phyloP scores from a whole-genome alignment of 495 filamentous ascomycete genomes.

The Terfezia claveryi region DNA sequence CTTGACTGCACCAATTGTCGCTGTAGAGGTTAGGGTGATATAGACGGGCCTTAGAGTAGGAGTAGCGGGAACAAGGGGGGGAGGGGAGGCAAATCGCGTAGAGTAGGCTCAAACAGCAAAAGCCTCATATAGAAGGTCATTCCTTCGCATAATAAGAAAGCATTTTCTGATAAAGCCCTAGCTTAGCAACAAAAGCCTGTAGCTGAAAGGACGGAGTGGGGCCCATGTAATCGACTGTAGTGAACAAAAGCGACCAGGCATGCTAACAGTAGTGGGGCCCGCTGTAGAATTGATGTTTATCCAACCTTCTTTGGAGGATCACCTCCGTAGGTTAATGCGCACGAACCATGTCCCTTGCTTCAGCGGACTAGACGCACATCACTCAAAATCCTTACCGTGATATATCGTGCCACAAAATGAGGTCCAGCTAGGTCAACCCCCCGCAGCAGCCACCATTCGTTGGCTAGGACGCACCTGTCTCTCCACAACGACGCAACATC shows the following conservation, averaged over 20 bases:
- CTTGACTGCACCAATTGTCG: slow-evolving; percentile 3
- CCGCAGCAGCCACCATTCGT: slow-evolving; percentile 19
- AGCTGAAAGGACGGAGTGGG: slow-evolving; percentile 17
- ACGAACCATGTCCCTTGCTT: not conserved
- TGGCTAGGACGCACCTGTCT: not conserved
- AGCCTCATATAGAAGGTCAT: not conserved
- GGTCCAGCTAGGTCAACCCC: slow-evolving; percentile 9
- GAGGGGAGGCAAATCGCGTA: too few relatives aligned
- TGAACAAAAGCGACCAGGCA: slow-evolving; percentile 1
- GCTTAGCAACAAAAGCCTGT: slow-evolving; percentile 8
- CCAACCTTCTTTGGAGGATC: too few relatives aligned
- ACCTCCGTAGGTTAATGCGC: too few relatives aligned
- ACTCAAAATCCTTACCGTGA: slow-evolving; percentile 13
- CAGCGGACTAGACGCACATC: not conserved
- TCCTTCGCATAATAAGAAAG: not conserved
- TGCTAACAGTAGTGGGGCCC: too few relatives aligned
- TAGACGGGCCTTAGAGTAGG: not conserved
- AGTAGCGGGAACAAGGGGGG: too few relatives aligned
- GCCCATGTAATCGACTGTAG: slow-evolving; percentile 11
- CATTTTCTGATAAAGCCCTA: slow-evolving; percentile 14
- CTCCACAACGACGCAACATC: slow-evolving; percentile 13
- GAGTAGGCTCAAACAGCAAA: too few relatives aligned
- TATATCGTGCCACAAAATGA: slow-evolving; percentile 18
- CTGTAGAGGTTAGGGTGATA: not conserved
- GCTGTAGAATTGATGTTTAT: too few relatives aligned